Conservation (phyloP, 805 yeast species). For the Wickerhamiella slavikovae region DNA sequence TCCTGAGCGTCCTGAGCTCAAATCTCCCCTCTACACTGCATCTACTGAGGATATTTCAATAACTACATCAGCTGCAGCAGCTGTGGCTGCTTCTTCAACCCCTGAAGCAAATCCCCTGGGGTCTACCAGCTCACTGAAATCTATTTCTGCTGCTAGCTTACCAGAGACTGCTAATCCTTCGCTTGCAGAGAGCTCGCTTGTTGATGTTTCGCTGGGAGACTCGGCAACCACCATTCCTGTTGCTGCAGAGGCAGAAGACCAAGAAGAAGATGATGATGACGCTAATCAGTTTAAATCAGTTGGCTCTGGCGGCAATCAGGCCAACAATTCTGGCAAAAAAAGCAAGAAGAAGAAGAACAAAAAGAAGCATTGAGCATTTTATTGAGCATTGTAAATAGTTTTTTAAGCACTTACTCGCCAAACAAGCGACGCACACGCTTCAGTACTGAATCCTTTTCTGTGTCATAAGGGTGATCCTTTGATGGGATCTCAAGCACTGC, state of each 20-base stretch:
- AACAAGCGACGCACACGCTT: conserved; percentile 86
- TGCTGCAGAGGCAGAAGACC: conserved; percentile 2
- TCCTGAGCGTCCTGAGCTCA: neutral
- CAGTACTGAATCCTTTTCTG: conserved; percentile 90
- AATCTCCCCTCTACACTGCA: no score
- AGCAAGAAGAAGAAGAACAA: conserved; percentile 10
- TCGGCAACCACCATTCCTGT: no score
- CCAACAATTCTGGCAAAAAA: conserved; percentile 6
- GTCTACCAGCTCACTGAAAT: no score
- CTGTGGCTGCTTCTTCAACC: no score
- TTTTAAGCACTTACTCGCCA: conserved; percentile 41
- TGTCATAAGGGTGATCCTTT: conserved; percentile 96
- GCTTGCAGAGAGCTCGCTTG: no score
- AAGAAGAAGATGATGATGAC: conserved; percentile 3
- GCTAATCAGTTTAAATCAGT: conserved; percentile 4
- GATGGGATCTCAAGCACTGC: conserved; percentile 94
- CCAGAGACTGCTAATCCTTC: no score
- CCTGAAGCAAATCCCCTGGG: no score
- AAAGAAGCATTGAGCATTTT: conserved; percentile 3
- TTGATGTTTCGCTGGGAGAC: no score
- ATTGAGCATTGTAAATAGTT: neutral
- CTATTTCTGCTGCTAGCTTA: no score
- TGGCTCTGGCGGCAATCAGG: conserved; percentile 4
- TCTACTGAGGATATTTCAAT: no score
- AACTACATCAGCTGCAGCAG: no score